These are phyloP conservation scores for Xylaria nigripes DNA, from an alignment of 495 filamentous ascomycete genomes.

Conservation along the genomic window DNA sequence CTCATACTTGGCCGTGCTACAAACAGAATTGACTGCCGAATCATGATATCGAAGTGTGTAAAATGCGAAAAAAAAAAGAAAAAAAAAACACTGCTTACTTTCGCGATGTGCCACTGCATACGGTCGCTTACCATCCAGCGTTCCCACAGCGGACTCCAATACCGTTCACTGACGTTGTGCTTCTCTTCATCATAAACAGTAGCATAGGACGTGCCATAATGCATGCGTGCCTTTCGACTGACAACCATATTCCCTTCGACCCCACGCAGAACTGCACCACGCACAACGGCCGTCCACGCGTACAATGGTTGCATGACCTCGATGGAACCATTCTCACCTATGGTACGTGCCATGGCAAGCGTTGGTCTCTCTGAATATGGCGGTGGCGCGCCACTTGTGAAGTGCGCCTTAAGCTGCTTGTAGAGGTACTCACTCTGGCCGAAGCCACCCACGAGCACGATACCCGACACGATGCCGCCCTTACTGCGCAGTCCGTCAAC, in stretches of 20 bases:
- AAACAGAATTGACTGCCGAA: too few relatives aligned
- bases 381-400: constrained; percentile 54
- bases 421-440: constrained; percentile 64
- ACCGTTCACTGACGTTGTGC: constrained; percentile 57
- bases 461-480: constrained; percentile 55
- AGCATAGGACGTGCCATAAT: constrained; percentile 72
- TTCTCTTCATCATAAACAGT: constrained; percentile 65
- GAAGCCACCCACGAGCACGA: constrained; percentile 63
- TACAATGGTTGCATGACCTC: constrained; percentile 72
- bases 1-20: too few relatives aligned
- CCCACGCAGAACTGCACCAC: constrained; percentile 57
- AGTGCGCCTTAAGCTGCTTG: constrained; percentile 54
- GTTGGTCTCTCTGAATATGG: constrained; percentile 60
- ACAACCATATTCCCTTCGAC: constrained; percentile 66
- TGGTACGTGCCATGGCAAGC: constrained; percentile 35
- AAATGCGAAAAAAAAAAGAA: not conserved
- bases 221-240: constrained; percentile 55
- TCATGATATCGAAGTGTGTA: not conserved
- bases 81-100: constrained; percentile 37
- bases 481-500: constrained; percentile 51
- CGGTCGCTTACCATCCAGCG: constrained; percentile 71
- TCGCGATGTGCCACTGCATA: constrained; percentile 75
- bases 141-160: constrained; percentile 71
- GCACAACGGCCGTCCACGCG: constrained; percentile 70
- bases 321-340: constrained; percentile 40